These are phyloP conservation scores for Syncephalis fuscata DNA, from an alignment of 371 early-diverging fungal genomes.

Conservation along the genomic window DNA sequence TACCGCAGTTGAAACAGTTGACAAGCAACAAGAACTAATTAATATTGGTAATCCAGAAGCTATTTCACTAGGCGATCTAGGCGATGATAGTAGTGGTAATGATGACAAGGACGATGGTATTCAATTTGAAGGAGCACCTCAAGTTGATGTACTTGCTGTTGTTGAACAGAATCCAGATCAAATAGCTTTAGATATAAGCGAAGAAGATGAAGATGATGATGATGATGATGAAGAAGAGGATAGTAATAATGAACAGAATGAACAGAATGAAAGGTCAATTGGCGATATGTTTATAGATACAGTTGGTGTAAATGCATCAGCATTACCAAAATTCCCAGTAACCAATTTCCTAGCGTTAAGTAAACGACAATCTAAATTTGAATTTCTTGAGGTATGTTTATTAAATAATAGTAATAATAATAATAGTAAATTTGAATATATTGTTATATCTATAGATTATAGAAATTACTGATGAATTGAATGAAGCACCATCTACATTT, in stretches of 20 bases:
- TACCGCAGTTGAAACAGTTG: too few species aligned
- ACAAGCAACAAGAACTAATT: too few species aligned
- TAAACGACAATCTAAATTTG: constrained; percentile 38
- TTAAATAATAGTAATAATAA: neutral
- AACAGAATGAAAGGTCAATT: too few species aligned
- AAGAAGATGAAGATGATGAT: constrained; percentile 17
- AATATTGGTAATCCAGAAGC: neutral
- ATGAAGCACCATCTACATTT: constrained; percentile 15
- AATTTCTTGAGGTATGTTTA: constrained; percentile 33
- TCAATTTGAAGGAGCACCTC: neutral
- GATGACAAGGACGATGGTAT: neutral
- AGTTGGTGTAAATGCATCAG: constrained; percentile 8
- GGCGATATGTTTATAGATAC: too few species aligned
- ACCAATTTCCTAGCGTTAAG: constrained; percentile 48
- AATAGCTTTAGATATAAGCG: constrained; percentile 19
- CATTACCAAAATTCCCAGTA: constrained; percentile 14
- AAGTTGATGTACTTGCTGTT: neutral
- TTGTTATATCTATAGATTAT: constrained; percentile 20
- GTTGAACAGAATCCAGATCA: constrained; percentile 15
- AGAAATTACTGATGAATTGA: constrained; percentile 28
- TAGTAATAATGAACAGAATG: too few species aligned
- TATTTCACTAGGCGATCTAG: neutral
- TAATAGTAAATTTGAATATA: neutral
- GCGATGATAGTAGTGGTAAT: neutral
- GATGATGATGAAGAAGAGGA: too few species aligned